Conservation (phyloP, 2,329 filamentous ascomycete genomes). For the Aspergillus piperis region DNA sequence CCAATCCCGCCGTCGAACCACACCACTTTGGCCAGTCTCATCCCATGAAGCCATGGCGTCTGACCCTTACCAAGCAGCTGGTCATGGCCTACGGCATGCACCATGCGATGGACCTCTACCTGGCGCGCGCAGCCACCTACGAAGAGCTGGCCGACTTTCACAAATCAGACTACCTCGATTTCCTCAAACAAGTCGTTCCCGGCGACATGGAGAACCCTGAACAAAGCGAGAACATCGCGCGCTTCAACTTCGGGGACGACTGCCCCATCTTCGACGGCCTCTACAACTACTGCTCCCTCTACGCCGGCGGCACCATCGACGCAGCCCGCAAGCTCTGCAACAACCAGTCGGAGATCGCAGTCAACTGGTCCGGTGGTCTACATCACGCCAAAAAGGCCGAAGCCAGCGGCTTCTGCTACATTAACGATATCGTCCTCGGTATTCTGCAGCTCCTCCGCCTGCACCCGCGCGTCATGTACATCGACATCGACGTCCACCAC, state of each 20-base stretch:
- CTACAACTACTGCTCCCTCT: slow-evolving; percentile 92
- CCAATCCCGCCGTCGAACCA: slow-evolving; percentile 90
- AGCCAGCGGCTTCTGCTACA: slow-evolving; percentile 96
- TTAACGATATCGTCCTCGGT: slow-evolving; percentile 96
- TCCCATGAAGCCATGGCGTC: slow-evolving; percentile 98
- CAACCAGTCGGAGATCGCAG: slow-evolving; percentile 87
- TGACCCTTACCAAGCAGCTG: slow-evolving; percentile 92
- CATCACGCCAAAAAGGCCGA: slow-evolving; percentile 95
- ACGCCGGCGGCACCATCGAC: slow-evolving; percentile 85
- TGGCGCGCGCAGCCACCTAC: slow-evolving; percentile 78
- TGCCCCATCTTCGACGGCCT: slow-evolving; percentile 96
- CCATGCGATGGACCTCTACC: slow-evolving; percentile 93
- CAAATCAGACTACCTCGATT: slow-evolving; percentile 85
- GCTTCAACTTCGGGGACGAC: slow-evolving; percentile 89
- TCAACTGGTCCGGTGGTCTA: slow-evolving; percentile 95
- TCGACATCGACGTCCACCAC: slow-evolving; percentile 92
- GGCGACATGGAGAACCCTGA: slow-evolving; percentile 67
- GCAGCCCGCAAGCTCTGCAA: slow-evolving; percentile 86
- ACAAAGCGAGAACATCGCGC: slow-evolving; percentile 58
- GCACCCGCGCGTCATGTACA: slow-evolving; percentile 85
- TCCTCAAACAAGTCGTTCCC: slow-evolving; percentile 72
- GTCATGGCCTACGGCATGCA: slow-evolving; percentile 95
- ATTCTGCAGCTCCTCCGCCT: slow-evolving; percentile 84
- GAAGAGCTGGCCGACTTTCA: slow-evolving; percentile 89
- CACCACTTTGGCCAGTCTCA: slow-evolving; percentile 97